Evolutionary conservation across 306 rosid species (phyloP).

Genomic region (Cucurbita moschata): DNA sequence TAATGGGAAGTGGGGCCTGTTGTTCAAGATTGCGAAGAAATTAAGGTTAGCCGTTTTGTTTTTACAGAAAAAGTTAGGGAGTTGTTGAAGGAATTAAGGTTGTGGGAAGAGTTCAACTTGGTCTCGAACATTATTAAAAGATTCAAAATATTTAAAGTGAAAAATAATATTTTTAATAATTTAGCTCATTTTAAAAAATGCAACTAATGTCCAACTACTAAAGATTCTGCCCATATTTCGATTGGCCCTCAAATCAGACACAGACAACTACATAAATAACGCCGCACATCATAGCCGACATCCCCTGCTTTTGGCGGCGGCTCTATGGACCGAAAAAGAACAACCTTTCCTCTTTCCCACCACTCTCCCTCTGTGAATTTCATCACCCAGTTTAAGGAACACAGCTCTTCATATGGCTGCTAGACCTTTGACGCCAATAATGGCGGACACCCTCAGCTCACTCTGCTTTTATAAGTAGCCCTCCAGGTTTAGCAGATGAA

Average conservation of each 20-base stretch:
- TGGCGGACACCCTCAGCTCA: not conserved
- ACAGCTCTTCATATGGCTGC: not conserved
- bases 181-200: too few relatives aligned
- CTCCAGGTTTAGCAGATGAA: not conserved
- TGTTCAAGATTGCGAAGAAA: not conserved
- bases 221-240: not conserved
- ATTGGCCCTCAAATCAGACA: not conserved
- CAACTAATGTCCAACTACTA: too few relatives aligned
- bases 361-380: not conserved
- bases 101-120: not conserved
- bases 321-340: not conserved
- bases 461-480: not conserved
- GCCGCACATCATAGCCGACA: constrained; percentile 10
- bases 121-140: too few relatives aligned
- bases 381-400: not conserved
- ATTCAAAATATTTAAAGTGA: too few relatives aligned
- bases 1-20: not conserved
- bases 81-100: not conserved
- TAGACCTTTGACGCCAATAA: not conserved
- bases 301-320: constrained; percentile 8
- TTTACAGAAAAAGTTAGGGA: not conserved
- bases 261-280: constrained; percentile 4
- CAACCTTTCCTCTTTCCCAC: not conserved
- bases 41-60: not conserved
- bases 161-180: too few relatives aligned